Evolutionary conservation across 441 rosid species (phyloP).

Genomic region (Erodium moschatum): DNA sequence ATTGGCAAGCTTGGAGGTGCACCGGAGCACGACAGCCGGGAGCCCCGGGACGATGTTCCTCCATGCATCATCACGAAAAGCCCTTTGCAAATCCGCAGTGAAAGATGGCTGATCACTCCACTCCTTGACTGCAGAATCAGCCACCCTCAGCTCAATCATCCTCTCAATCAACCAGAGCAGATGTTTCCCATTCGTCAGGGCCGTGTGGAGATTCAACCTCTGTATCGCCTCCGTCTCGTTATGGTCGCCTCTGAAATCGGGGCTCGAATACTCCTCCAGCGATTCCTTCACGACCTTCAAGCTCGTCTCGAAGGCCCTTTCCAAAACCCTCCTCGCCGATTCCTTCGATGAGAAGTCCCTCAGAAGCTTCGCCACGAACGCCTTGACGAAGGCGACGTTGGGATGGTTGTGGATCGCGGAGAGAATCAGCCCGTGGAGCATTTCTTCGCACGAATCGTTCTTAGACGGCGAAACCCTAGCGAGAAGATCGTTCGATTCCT

Average conservation of each 20-base stretch:
- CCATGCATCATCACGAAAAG: slow-evolving; percentile 57
- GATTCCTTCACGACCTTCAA: slow-evolving; percentile 54
- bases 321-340: slow-evolving; percentile 45
- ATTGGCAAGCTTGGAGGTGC: slow-evolving; percentile 52
- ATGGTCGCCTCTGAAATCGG: slow-evolving; percentile 54
- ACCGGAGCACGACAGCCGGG: slow-evolving; percentile 44
- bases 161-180: slow-evolving; percentile 67
- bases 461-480: slow-evolving; percentile 31
- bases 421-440: slow-evolving; percentile 48
- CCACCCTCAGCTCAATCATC: slow-evolving; percentile 68
- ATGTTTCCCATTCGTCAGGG: slow-evolving; percentile 50
- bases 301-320: slow-evolving; percentile 43
- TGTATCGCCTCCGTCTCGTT: slow-evolving; percentile 72
- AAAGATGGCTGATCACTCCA: slow-evolving; percentile 64
- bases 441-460: slow-evolving; percentile 41
- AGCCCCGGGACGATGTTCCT: slow-evolving; percentile 59
- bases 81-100: slow-evolving; percentile 55
- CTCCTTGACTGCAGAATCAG: slow-evolving; percentile 51
- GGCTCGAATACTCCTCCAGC: slow-evolving; percentile 64
- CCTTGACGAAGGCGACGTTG: slow-evolving; percentile 53
- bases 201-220: slow-evolving; percentile 59
- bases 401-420: slow-evolving; percentile 43
- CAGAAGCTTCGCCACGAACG: slow-evolving; percentile 54
- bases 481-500: slow-evolving; percentile 43
- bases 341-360: slow-evolving; percentile 47